These are phyloP conservation scores for Colletotrichum sp. DNA, from an alignment of 2,329 filamentous ascomycete genomes.

Conservation along the genomic window DNA sequence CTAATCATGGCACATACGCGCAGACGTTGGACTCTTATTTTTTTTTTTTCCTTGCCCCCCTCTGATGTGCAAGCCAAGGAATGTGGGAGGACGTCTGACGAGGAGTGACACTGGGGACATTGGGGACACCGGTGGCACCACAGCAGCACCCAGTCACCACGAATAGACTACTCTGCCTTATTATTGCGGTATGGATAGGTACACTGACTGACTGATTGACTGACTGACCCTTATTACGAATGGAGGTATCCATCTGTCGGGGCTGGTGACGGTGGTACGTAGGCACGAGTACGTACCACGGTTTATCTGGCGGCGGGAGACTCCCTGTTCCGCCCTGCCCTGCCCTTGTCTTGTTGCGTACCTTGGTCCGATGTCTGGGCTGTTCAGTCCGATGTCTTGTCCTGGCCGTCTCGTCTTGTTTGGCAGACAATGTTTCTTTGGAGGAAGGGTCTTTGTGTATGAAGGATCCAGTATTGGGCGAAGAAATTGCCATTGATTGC, in stretches of 20 bases:
- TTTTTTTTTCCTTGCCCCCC: neutral
- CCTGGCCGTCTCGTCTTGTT: neutral
- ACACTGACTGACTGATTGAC: neutral
- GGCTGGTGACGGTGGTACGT: neutral
- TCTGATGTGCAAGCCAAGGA: neutral
- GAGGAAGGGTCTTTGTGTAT: neutral
- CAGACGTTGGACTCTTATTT: neutral
- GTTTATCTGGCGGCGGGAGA: neutral
- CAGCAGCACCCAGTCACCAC: neutral
- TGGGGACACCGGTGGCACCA: neutral
- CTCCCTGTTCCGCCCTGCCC: neutral
- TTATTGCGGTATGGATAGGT: neutral
- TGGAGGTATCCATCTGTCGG: neutral
- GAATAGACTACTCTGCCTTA: neutral
- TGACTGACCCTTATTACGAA: neutral
- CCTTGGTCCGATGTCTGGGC: neutral
- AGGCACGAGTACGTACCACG: neutral
- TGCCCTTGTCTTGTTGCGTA: neutral
- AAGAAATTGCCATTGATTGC: neutral
- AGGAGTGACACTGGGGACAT: neutral
- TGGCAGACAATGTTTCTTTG: neutral
- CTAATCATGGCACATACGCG: neutral
- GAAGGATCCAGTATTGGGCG: neutral
- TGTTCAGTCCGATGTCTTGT: neutral
- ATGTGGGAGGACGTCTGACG: neutral